phyloP scores from a whole-genome alignment of 2,329 filamentous ascomycete genomes.

The Leptographium radiaticola region DNA sequence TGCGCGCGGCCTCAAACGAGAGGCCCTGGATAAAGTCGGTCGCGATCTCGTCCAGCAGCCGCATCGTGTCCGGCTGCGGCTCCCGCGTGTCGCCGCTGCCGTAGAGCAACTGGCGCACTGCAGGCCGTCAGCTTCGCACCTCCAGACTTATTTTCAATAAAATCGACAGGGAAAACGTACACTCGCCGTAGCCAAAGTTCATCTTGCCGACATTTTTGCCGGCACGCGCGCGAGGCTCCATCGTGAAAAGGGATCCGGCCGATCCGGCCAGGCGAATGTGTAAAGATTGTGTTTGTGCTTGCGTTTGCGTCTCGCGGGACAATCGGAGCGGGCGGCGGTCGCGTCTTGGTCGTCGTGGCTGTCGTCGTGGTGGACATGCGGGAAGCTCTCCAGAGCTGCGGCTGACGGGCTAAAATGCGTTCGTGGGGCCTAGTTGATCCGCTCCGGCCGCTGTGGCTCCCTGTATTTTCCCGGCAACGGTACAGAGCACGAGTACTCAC shows the following conservation, averaged over 20 bases:
- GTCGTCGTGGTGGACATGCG: no score
- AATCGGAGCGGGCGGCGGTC: not conserved
- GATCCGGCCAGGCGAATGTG: not conserved
- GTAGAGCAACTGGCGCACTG: slow-evolving; percentile 63
- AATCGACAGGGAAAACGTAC: no score
- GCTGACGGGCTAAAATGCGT: no score
- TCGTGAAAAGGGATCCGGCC: slow-evolving; percentile 25
- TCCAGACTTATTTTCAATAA: no score
- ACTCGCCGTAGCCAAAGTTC: slow-evolving; percentile 62
- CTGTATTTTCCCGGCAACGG: no score
- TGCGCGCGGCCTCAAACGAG: slow-evolving; percentile 76
- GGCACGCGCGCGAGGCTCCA: slow-evolving; percentile 65
- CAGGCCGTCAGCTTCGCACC: not conserved
- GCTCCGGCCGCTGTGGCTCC: no score
- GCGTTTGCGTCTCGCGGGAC: not conserved
- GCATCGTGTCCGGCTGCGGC: slow-evolving; percentile 72
- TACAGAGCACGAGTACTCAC: no score
- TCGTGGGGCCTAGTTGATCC: no score
- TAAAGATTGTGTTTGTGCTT: not conserved
- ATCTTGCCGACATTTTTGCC: slow-evolving; percentile 73
- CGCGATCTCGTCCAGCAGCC: slow-evolving; percentile 84
- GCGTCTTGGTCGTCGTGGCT: no score
- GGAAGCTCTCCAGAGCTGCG: no score
- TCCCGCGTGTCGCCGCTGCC: slow-evolving; percentile 67
- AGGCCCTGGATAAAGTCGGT: slow-evolving; percentile 95